Evolutionary conservation across 306 rosid species (phyloP), one percentile per base, ranked within the genome.

Genomic region (Prosopis cineraria): DNA sequence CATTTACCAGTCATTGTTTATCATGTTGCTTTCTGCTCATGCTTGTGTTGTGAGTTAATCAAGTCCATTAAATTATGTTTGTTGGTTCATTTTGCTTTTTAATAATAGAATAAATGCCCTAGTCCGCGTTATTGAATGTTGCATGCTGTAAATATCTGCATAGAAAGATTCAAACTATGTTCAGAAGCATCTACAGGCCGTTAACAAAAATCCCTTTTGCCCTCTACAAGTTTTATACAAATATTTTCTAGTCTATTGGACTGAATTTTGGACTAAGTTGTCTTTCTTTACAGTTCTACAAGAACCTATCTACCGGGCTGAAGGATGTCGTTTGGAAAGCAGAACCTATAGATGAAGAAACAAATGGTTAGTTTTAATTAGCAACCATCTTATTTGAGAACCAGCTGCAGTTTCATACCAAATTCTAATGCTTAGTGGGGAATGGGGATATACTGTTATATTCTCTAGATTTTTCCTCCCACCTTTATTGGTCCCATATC

Each of bases 311-410:
- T 0, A 79, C 81, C 29, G 93, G 90, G 77, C 83, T 93, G 83
- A 85, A 85, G 73, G 96, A 93, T 75, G 76, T 90, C 13, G 86
- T 93, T 63, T 93, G 92, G 98, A 89, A 72, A 81, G 66, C 90
- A 7, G 96, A 93, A 19, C 85, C 86, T 68, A 24, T 84, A 19
- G 86, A 79, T 63, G 80, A 78, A 75, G 86, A 82, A 58, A 70
- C 72, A 33, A 30, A 56, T 6, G 89, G 96, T 87, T 60, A 81
- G 90, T 85, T 43, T 60, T 48, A 9, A 67, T 17, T 40, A 64
- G 41, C 22, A 34, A 24, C 36, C 20, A 47, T 81, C 33, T 27
- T 56, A 47, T 24, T 59, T 56, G 12, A 58, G 22, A 48, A 36
- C 31, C 29, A 39, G 7, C 20, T 13, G 4, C 7, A 10, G 24